Percentiles rank a stretch among this genome's conserved stretches.
Evolutionary conservation across 2,329 filamentous ascomycete genomes (phyloP).

Genomic region (Colletotrichum acutatum): DNA sequence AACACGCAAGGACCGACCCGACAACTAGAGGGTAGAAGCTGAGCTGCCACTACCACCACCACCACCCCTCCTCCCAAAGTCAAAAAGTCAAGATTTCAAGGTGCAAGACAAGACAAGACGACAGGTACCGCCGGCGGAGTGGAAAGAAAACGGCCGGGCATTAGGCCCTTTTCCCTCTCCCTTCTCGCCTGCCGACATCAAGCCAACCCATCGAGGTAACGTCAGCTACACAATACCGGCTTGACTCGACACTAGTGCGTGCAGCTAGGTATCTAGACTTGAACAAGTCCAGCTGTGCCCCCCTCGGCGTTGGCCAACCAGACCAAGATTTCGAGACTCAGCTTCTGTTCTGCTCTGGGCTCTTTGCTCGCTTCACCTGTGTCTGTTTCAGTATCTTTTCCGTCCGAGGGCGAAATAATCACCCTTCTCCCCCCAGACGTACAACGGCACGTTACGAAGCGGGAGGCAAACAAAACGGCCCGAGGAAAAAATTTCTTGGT

Average conservation of each 20-base stretch:
- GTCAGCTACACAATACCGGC: not conserved
- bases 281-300: not conserved
- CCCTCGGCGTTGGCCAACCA: not conserved
- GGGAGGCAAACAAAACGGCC: not conserved
- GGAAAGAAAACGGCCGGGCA: constrained; percentile 20
- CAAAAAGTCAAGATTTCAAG: not conserved
- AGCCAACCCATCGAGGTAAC: not conserved
- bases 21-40: not conserved
- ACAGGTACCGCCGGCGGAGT: not conserved
- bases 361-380: not conserved
- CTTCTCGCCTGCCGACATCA: not conserved
- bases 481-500: not conserved
- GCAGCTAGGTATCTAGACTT: not conserved
- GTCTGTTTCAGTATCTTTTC: not conserved
- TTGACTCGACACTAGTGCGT: not conserved
- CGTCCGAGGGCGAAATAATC: not conserved
- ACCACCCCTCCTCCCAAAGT: not conserved
- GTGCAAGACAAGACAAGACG: not conserved
- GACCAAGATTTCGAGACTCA: not conserved
- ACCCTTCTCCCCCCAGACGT: not conserved
- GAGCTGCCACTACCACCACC: not conserved
- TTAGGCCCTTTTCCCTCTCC: constrained; percentile 2
- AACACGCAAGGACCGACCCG: not conserved
- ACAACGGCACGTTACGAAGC: not conserved
- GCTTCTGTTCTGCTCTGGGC: not conserved